These are phyloP conservation scores for Aspergillus panamensis DNA, from an alignment of 495 filamentous ascomycete genomes.

Conservation along the genomic window DNA sequence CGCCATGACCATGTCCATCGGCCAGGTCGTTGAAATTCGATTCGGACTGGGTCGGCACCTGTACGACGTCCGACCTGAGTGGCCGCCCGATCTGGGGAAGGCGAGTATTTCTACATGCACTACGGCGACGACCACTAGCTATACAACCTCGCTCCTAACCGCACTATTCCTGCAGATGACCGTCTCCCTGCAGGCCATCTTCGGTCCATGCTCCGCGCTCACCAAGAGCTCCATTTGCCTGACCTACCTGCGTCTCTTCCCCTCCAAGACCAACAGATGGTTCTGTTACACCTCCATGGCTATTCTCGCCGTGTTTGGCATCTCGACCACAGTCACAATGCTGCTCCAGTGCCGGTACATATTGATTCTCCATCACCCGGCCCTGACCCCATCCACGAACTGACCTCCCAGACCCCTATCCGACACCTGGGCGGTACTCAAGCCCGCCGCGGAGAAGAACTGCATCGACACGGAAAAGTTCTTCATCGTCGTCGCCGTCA, in stretches of 20 bases:
- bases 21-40: background rate
- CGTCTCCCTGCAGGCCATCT: background rate
- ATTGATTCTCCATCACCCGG: background rate
- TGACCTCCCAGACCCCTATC: background rate
- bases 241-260: constrained; percentile 9
- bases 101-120: too few species aligned
- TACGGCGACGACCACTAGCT: too few species aligned
- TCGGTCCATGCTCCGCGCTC: constrained; percentile 1
- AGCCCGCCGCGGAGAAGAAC: constrained; percentile 6
- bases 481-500: constrained; percentile 2
- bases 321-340: background rate
- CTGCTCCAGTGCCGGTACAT: constrained; percentile 4
- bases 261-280: constrained; percentile 6
- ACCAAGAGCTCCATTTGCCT: constrained; percentile 9
- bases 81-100: background rate
- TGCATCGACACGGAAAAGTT: constrained; percentile 5
- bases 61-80: constrained; percentile 1
- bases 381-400: background rate
- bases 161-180: background rate
- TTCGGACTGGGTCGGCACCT: constrained; percentile 3
- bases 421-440: background rate
- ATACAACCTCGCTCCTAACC: background rate
- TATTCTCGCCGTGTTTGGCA: background rate
- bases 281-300: constrained; percentile 5
- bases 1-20: constrained; percentile 1